Percentiles rank a stretch among this genome's conserved stretches.
These are phyloP conservation scores for Penicillium capsulatum DNA, from an alignment of 2,329 filamentous ascomycete species.

Conservation along the genomic window DNA sequence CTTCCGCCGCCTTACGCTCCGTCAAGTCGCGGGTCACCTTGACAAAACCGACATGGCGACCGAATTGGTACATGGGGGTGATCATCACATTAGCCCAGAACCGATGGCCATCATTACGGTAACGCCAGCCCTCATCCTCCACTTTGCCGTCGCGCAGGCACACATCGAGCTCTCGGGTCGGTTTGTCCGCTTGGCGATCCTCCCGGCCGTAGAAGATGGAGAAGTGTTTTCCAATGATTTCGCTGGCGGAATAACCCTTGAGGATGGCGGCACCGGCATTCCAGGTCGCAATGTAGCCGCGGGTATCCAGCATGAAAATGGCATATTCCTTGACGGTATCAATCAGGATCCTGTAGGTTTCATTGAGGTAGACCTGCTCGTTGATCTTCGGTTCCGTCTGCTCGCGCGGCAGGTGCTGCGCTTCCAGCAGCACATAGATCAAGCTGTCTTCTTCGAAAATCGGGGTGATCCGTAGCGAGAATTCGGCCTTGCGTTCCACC, in stretches of 20 bases:
- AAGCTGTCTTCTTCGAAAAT: constrained; percentile 41
- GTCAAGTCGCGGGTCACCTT: constrained; percentile 58
- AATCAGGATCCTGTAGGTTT: constrained; percentile 59
- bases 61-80: constrained; percentile 52
- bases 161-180: constrained; percentile 49
- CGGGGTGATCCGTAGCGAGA: constrained; percentile 40
- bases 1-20: constrained; percentile 53
- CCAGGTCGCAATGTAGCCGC: constrained; percentile 56
- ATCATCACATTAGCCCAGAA: constrained; percentile 62
- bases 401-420: constrained; percentile 37
- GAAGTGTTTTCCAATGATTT: constrained; percentile 58
- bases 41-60: constrained; percentile 54
- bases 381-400: constrained; percentile 24
- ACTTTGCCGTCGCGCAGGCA: constrained; percentile 54
- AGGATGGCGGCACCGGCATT: constrained; percentile 54
- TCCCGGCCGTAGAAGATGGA: constrained; percentile 54
- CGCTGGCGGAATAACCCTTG: constrained; percentile 53
- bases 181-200: constrained; percentile 49
- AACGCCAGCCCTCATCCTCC: constrained; percentile 59
- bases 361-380: constrained; percentile 47
- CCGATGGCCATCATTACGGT: constrained; percentile 54
- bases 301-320: constrained; percentile 58
- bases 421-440: constrained; percentile 44
- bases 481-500: constrained; percentile 10
- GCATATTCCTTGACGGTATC: constrained; percentile 60